Evolutionary conservation across 2,329 filamentous ascomycete species (phyloP), one percentile per base, ranked within the genome.

Genomic region (Coniochaeta ligniaria): DNA sequence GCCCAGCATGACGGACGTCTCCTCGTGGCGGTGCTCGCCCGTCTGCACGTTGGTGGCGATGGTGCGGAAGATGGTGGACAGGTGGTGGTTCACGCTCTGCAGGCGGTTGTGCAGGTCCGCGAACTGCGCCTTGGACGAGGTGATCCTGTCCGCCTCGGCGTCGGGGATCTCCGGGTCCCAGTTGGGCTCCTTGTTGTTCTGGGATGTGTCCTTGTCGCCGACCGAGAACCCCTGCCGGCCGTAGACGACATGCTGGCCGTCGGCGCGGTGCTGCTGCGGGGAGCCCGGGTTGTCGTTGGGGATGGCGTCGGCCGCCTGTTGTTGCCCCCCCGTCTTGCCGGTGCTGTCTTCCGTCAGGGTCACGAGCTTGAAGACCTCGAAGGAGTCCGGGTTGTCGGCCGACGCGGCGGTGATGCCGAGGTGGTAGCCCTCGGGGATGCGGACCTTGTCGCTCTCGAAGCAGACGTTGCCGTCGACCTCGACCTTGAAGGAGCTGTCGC

Each of bases 331-430:
- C 12, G 62, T 26, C 9, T n/a, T 26, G 22, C 3, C 47, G 57
- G 74, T 69, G 60, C 69, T 72, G 33, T 73, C 72, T 28, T 85
- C 83, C 12, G 83, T 87, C 70, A 87, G 85, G 58, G 95, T 84
- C 38, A 90, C 82, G 71, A 98, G 83, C 72, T 94, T 96, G 80
- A 93, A 95, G 66, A 96, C 75, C 75, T 99, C 95, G 69, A 97
- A 96, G 6, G 92, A 96, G 76, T 99, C 95, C 0, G 95, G 92
- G 68, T 87, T 93, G 66, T 98, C 94, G 33, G 91, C 90, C 3
- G 91, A 94, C 17, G 91, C 90, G 47, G 94, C 95, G 14, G 90
- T 92, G 66, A 99, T 78, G 68, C 95, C 95, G 66, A 96, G 91
- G 72, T 84, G 83, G 78, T 98, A 96, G 66, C 91, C 91, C 1